Base-by-base conservation (phyloP, 345 rosid genomes). In the Eucalyptus microcorys region DNA sequence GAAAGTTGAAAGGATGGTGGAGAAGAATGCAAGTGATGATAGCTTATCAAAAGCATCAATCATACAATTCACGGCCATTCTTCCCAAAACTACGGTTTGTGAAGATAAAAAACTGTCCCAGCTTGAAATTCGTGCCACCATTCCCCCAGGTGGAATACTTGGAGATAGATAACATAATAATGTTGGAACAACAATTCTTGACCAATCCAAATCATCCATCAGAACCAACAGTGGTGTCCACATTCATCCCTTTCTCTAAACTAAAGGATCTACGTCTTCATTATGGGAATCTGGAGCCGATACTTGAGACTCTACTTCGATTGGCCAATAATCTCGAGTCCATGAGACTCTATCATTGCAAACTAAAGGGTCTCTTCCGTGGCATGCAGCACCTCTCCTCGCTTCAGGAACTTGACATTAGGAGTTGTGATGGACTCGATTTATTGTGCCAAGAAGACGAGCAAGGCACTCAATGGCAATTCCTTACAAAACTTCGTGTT, bases 331-430 rank as follows among this genome's bases (percentile, higher is more conserved):
- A 55, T 5, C 61, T 55, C 3, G 0, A 55, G 61, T 8, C 4
- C 10, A 55, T 55, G 59, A 4, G 1, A 2, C 2, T 55, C 0
- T 0, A 0, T 3, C 0, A 0, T 8, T 55, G 9, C 2, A 3
- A 55, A 30, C 11, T 55, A 8, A 55, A 2, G 61, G 4, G 61
- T 9, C 6, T 22, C 61, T 4, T 5, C 22, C 6, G 3, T 53
- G 59, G 4, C 5, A 53, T 53, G 59, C 1, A 0, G 3, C 1
- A 1, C 61, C 61, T 55, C 5, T 55, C 61, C 61, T 55, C 0
- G 12, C 61, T 55, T 30, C 4, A 55, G 27, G 6, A 55, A 8
- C 61, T 55, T 30, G 0, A 8, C 2, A 55, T 55, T 55, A 1
- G 5, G 2, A 0, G 4, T 9, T 21, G 61, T 24, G 3, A 55